phyloP scores from a whole-genome alignment of 1,284 basidiomycete genomes.

The Moesziomyces antarcticus region DNA sequence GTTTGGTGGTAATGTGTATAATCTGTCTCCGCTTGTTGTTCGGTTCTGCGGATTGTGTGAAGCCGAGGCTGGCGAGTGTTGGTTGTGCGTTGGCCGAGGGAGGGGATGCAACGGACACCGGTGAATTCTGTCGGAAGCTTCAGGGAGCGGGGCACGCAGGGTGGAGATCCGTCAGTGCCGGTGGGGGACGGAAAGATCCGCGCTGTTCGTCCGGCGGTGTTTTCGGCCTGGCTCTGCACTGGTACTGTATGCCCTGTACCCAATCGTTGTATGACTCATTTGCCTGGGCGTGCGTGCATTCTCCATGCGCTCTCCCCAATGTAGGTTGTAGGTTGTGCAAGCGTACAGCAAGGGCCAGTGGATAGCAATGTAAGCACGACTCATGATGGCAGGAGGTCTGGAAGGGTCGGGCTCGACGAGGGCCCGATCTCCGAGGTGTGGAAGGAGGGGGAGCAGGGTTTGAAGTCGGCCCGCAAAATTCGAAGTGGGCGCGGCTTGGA shows the following conservation, averaged over 20 bases:
- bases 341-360: too few relatives aligned
- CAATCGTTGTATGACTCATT: not conserved
- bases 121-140: slow-evolving; percentile 11
- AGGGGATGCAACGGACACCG: not conserved
- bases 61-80: not conserved
- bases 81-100: not conserved
- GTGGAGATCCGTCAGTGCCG: slow-evolving; percentile 5
- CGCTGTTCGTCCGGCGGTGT: not conserved
- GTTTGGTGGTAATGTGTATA: too few relatives aligned
- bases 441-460: not conserved
- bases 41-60: too few relatives aligned
- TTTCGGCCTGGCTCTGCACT: not conserved
- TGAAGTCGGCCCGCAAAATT: too few relatives aligned
- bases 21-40: too few relatives aligned
- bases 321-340: too few relatives aligned
- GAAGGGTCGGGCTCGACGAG: not conserved
- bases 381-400: too few relatives aligned
- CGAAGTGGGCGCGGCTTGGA: not conserved
- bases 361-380: too few relatives aligned
- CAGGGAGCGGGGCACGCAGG: not conserved
- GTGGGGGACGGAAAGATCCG: slow-evolving; percentile 13
- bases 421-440: not conserved
- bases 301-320: too few relatives aligned
- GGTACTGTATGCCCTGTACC: too few relatives aligned
- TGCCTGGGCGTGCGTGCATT: too few relatives aligned